Percentiles rank a stretch among this genome's conserved stretches.
These are phyloP conservation scores for Agrostemma githago DNA, from an alignment of 148 eudicot species.

Conservation along the genomic window DNA sequence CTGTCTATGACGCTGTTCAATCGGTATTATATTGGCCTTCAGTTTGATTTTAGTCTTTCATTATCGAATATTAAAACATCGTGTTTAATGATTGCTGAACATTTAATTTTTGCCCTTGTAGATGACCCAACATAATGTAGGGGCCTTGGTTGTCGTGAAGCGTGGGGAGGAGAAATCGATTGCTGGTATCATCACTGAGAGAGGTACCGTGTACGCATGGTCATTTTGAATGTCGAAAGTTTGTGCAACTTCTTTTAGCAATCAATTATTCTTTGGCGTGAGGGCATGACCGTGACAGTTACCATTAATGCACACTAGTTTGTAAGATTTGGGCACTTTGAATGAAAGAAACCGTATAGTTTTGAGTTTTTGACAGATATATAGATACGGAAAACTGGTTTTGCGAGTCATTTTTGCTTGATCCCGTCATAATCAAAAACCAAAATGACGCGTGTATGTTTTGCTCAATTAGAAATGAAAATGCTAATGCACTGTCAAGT, in stretches of 20 bases:
- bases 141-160: slow-evolving; percentile 93
- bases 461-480: too few species aligned
- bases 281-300: too few species aligned
- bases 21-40: slow-evolving; percentile 46
- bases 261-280: background rate
- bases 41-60: background rate
- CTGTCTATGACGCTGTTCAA: slow-evolving; percentile 93
- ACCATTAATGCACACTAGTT: background rate
- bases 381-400: background rate
- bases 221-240: too few species aligned
- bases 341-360: too few species aligned
- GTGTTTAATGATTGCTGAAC: background rate
- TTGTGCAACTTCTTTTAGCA: background rate
- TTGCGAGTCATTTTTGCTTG: too few species aligned
- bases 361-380: too few species aligned
- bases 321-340: too few species aligned
- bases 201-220: slow-evolving; percentile 42
- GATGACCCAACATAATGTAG: slow-evolving; percentile 99
- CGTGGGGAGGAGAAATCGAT: slow-evolving; percentile 78
- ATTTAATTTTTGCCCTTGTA: slow-evolving; percentile 30
- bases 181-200: slow-evolving; percentile 97
- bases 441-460: too few species aligned
- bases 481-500: too few species aligned
- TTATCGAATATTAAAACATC: background rate
- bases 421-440: too few species aligned